Percentiles rank a stretch among this genome's conserved stretches.
Evolutionary conservation across 2,329 filamentous ascomycete genomes (phyloP).

Genomic region (Microthyrium microscopicum): DNA sequence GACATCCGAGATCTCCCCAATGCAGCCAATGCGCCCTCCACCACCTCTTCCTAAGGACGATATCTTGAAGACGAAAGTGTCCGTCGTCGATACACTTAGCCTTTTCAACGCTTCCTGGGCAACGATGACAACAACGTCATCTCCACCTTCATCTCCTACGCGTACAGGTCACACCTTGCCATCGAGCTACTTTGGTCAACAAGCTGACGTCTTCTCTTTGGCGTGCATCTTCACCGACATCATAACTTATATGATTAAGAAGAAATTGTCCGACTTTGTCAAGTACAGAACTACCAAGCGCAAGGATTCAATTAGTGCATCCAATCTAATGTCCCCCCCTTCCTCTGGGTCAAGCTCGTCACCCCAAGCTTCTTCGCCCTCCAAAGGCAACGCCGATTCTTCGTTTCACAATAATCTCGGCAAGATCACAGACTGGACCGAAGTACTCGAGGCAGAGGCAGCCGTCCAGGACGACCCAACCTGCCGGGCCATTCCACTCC

Average conservation of each 20-base stretch:
- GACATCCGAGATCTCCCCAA: background rate
- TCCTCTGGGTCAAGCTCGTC: too few relatives aligned
- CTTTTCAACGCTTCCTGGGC: background rate
- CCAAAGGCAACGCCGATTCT: conserved; percentile 45
- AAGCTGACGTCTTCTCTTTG: conserved; percentile 61
- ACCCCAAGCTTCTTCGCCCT: too few relatives aligned
- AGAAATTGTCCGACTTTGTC: conserved; percentile 47
- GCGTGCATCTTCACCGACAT: conserved; percentile 59
- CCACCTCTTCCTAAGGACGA: too few relatives aligned
- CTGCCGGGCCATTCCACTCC: conserved; percentile 24
- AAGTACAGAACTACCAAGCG: conserved; percentile 50
- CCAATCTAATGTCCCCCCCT: conserved; percentile 10
- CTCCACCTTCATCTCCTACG: conserved; percentile 19
- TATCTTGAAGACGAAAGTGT: background rate
- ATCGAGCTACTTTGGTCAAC: conserved; percentile 19
- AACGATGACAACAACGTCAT: background rate
- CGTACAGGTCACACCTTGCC: conserved; percentile 6
- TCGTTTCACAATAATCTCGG: conserved; percentile 57
- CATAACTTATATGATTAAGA: conserved; percentile 51
- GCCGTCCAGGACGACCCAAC: conserved; percentile 19
- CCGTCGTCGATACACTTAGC: background rate
- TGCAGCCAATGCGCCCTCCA: too few relatives aligned
- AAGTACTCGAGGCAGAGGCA: conserved; percentile 41
- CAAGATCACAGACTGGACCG: conserved; percentile 55
- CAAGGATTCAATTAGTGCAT: conserved; percentile 29